Conservation (phyloP, 2,329 filamentous ascomycete species). For the Neopestalotiopsis rosae region DNA sequence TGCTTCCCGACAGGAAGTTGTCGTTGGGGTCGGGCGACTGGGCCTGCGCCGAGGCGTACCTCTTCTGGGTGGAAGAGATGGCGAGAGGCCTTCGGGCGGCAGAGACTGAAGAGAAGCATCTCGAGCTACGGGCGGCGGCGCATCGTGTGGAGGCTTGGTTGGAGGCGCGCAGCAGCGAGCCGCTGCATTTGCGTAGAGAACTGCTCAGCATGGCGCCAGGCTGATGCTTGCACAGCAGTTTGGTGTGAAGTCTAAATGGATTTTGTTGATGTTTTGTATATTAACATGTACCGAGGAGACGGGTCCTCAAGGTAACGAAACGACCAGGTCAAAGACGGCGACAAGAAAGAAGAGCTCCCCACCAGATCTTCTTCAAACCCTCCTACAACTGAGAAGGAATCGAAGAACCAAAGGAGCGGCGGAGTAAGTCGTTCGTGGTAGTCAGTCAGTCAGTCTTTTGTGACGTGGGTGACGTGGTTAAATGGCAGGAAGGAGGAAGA, state of each 20-base stretch:
- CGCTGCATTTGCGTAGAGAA: conserved; percentile 68
- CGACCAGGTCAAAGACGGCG: conserved; percentile 20
- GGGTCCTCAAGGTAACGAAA: background rate
- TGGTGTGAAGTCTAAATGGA: background rate
- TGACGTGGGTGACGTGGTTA: conserved; percentile 19
- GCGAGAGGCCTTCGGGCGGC: conserved; percentile 56
- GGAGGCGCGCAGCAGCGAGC: conserved; percentile 65
- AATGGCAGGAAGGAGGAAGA: conserved; percentile 21
- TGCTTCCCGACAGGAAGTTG: conserved; percentile 95
- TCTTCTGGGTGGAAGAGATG: conserved; percentile 51
- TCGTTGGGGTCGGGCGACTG: conserved; percentile 80
- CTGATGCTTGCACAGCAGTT: conserved; percentile 37
- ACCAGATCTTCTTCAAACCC: conserved; percentile 30
- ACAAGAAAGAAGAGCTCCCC: conserved; percentile 29
- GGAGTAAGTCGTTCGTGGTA: conserved; percentile 50
- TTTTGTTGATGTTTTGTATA: background rate
- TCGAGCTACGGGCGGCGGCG: conserved; percentile 37
- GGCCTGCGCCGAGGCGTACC: conserved; percentile 60
- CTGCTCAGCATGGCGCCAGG: conserved; percentile 72
- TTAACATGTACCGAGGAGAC: background rate
- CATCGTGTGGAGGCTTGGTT: conserved; percentile 45
- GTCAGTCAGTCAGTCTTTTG: background rate
- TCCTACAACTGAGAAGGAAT: conserved; percentile 27
- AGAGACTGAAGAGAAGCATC: conserved; percentile 52
- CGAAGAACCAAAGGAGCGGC: conserved; percentile 47